phyloP scores from a whole-genome alignment of 345 rosid species.

The Viola odorata region DNA sequence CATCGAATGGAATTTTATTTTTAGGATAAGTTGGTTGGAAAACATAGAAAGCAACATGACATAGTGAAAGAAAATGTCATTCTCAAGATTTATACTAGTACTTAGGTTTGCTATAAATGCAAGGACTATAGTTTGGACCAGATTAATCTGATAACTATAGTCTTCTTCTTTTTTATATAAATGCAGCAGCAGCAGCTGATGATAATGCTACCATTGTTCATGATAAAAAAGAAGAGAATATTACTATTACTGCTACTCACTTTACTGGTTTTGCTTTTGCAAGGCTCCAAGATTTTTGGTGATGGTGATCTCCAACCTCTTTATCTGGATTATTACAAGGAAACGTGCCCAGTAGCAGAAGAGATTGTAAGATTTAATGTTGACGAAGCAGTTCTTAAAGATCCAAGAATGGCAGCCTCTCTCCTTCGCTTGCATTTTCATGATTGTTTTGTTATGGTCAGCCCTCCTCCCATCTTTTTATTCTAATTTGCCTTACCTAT shows the following conservation, averaged over 20 bases:
- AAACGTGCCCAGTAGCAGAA: constrained; percentile 67
- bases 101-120: too few species aligned
- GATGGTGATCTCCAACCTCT: constrained; percentile 27
- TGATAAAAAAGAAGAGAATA: too few species aligned
- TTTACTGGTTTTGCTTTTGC: constrained; percentile 21
- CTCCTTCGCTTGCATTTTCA: constrained; percentile 79
- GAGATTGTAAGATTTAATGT: constrained; percentile 54
- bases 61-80: constrained; percentile 10
- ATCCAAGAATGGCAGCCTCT: constrained; percentile 83
- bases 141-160: too few species aligned
- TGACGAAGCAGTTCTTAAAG: constrained; percentile 48
- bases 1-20: constrained; percentile 3
- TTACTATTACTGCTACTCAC: background rate
- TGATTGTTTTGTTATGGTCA: constrained; percentile 76
- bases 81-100: background rate
- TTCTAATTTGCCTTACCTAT: too few species aligned
- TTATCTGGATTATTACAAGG: constrained; percentile 53
- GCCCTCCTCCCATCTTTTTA: background rate
- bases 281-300: constrained; percentile 8
- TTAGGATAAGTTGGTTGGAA: constrained; percentile 33
- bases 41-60: constrained; percentile 7
- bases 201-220: too few species aligned
- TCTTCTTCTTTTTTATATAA: background rate
- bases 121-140: too few species aligned
- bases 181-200: background rate